Conservation (phyloP, 2,329 filamentous ascomycete species). For the Verticillium klebahnii region DNA sequence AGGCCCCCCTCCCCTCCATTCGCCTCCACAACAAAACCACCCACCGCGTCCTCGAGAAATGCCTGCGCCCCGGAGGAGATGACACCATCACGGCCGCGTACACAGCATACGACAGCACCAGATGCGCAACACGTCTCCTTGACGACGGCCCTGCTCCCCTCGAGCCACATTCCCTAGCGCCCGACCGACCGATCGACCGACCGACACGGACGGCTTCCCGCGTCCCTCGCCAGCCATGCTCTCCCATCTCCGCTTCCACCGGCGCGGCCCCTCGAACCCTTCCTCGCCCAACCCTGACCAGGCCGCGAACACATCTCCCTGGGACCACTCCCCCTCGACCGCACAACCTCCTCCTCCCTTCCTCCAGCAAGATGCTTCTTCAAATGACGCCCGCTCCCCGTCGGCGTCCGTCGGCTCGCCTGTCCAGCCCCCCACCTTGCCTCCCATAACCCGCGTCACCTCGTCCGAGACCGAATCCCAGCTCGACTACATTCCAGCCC, state of each 20-base stretch:
- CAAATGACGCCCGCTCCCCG: slow-evolving; percentile 26
- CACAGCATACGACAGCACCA: not conserved
- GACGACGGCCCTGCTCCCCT: not conserved
- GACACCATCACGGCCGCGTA: not conserved
- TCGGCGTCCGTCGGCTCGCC: slow-evolving; percentile 26
- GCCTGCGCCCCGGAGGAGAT: not conserved
- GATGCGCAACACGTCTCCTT: not conserved
- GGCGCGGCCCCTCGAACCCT: slow-evolving; percentile 51
- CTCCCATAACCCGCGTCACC: slow-evolving; percentile 45
- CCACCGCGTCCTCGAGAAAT: not conserved
- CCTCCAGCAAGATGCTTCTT: slow-evolving; percentile 31
- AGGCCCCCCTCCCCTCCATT: not conserved
- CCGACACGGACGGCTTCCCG: not conserved
- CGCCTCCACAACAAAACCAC: not conserved
- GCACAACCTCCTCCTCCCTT: slow-evolving; percentile 33
- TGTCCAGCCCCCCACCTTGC: slow-evolving; percentile 42
- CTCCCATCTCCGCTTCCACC: slow-evolving; percentile 54
- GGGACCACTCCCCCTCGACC: slow-evolving; percentile 25
- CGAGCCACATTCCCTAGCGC: not conserved
- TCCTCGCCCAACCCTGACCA: slow-evolving; percentile 48
- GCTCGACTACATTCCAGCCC: slow-evolving; percentile 4
- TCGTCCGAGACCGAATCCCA: slow-evolving; percentile 28
- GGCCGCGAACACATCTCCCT: slow-evolving; percentile 30
- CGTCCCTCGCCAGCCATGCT: slow-evolving; percentile 31
- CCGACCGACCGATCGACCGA: not conserved